Conservation (phyloP, 768 basidiomycete genomes). For the Tulasnella sp. region DNA sequence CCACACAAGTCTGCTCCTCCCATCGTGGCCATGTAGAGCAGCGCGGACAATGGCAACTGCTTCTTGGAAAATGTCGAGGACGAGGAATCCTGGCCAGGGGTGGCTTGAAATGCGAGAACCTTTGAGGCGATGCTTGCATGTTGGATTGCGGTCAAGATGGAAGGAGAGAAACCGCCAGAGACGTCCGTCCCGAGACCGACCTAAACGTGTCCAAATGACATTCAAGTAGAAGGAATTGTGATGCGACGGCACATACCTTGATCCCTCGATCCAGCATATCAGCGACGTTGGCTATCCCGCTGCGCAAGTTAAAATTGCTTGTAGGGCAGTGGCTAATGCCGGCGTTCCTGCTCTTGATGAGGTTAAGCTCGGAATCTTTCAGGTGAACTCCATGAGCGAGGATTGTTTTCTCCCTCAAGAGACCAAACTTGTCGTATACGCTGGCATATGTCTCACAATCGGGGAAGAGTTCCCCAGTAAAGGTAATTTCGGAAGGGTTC, state of each 20-base stretch:
- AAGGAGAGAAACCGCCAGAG: constrained; percentile 77
- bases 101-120: constrained; percentile 47
- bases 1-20: constrained; percentile 84
- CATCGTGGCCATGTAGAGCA: constrained; percentile 84
- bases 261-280: constrained; percentile 73
- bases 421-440: constrained; percentile 71
- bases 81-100: constrained; percentile 3
- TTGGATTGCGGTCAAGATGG: constrained; percentile 67
- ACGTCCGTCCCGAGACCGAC: constrained; percentile 93
- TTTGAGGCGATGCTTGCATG: constrained; percentile 77
- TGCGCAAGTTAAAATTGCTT: constrained; percentile 85
- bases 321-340: constrained; percentile 92
- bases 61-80: constrained; percentile 23
- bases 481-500: constrained; percentile 62
- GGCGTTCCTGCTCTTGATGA: constrained; percentile 56
- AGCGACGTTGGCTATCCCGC: constrained; percentile 75
- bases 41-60: constrained; percentile 63
- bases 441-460: constrained; percentile 57
- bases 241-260: constrained; percentile 46
- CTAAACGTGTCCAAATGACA: constrained; percentile 34
- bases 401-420: constrained; percentile 73
- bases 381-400: constrained; percentile 85
- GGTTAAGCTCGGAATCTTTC: constrained; percentile 57
- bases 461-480: constrained; percentile 61
- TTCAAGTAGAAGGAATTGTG: not conserved